Evolutionary conservation across 805 yeast species (phyloP).

Genomic region (Hanseniaspora clermontiae): DNA sequence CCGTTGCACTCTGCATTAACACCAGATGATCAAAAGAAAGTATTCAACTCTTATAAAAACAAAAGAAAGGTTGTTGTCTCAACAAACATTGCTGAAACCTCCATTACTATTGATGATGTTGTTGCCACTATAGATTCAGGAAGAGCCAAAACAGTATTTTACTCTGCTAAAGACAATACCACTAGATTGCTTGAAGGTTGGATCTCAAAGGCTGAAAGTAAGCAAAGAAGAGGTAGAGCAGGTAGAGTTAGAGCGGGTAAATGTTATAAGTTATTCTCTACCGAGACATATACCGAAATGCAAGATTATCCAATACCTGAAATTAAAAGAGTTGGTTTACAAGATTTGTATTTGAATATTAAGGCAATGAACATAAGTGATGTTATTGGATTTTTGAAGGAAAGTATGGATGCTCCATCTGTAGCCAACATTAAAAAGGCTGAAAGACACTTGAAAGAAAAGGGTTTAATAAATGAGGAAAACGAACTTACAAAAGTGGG

Average conservation of each 20-base stretch:
- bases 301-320: slow-evolving; percentile 73
- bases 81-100: slow-evolving; percentile 93
- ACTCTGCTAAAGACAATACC: slow-evolving; percentile 53
- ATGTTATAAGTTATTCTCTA: slow-evolving; percentile 70
- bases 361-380: slow-evolving; percentile 76
- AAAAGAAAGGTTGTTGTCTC: slow-evolving; percentile 76
- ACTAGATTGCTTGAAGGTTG: slow-evolving; percentile 65
- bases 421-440: slow-evolving; percentile 29
- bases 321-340: slow-evolving; percentile 70
- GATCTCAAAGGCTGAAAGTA: slow-evolving; percentile 81
- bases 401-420: slow-evolving; percentile 76
- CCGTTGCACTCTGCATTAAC: slow-evolving; percentile 85
- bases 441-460: slow-evolving; percentile 40
- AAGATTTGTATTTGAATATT: slow-evolving; percentile 68
- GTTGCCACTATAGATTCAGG: slow-evolving; percentile 87
- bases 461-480: slow-evolving; percentile 55
- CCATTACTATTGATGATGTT: slow-evolving; percentile 90
- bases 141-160: slow-evolving; percentile 63
- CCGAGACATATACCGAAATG: slow-evolving; percentile 47
- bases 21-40: slow-evolving; percentile 68
- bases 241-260: slow-evolving; percentile 82
- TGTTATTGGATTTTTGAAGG: slow-evolving; percentile 54
- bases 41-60: slow-evolving; percentile 44
- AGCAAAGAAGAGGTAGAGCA: slow-evolving; percentile 94
- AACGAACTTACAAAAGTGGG: slow-evolving; percentile 61